Conservation (phyloP, 2,329 filamentous ascomycete species). For the Celoporthe dispersa region DNA sequence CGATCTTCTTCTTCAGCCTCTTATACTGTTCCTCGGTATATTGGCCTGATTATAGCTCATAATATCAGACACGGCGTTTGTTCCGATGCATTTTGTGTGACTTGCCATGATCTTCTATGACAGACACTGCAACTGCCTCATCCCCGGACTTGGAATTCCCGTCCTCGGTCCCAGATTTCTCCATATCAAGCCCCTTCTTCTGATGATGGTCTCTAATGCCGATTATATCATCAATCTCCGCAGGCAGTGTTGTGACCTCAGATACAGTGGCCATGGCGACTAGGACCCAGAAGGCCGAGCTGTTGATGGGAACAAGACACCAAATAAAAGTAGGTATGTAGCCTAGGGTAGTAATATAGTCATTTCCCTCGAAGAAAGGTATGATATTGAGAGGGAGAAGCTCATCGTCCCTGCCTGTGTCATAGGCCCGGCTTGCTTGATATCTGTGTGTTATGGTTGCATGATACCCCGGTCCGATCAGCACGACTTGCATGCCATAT, state of each 20-base stretch:
- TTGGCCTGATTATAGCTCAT: slow-evolving; percentile 10
- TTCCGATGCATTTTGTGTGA: not conserved
- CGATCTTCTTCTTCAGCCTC: slow-evolving; percentile 46
- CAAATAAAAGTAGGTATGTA: no score
- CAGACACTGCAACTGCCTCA: not conserved
- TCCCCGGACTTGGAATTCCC: slow-evolving; percentile 12
- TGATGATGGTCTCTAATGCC: not conserved
- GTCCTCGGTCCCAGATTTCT: slow-evolving; percentile 6
- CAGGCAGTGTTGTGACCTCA: slow-evolving; percentile 11
- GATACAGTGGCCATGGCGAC: slow-evolving; percentile 20
- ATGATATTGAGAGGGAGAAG: no score
- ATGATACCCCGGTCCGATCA: not conserved
- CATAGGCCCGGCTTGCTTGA: not conserved
- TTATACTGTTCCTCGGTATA: slow-evolving; percentile 46
- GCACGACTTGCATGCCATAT: slow-evolving; percentile 4
- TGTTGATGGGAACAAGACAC: no score
- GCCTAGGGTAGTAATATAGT: no score
- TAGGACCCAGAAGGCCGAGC: not conserved
- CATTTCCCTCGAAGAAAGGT: no score
- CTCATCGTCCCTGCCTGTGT: not conserved
- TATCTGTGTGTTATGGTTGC: not conserved
- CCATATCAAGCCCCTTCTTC: slow-evolving; percentile 6
- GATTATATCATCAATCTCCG: slow-evolving; percentile 15
- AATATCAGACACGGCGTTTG: not conserved
- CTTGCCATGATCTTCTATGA: slow-evolving; percentile 7